Base-by-base conservation (phyloP, 257 asterid species). In the Nicotiana undulata region DNA sequence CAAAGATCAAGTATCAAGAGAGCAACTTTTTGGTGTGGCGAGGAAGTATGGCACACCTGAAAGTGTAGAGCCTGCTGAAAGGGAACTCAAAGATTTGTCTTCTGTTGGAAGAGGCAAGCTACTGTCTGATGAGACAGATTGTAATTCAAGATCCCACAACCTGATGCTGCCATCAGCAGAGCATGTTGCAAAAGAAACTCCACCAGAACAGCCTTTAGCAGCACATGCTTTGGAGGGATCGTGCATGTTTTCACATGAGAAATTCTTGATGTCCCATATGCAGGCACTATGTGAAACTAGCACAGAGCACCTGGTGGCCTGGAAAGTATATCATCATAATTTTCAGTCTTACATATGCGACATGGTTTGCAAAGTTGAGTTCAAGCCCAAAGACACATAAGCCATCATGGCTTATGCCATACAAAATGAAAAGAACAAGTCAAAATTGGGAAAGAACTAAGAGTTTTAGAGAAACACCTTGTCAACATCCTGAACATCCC, bases 111-210 rank as follows among this genome's bases (percentile, higher is more conserved):
- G 81, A 81, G 81, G 64, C 56, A 56, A 63, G 60, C 81, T 52
- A 64, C 78, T 83, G 76, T 81, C 83, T 20, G 86, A 65, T 32
- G 70, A 81, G 75, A 75, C 59, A 28, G 88, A 80, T 76, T 85
- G 88, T 84, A 81, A 80, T 74, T 88, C 90, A 80, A 92, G 89
- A 84, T 92, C 95, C 97, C 97, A 92, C 79, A 89, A 79, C 86
- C 93, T 87, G 83, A 90, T 87, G 79, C 86, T 87, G 63, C 97
- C 95, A 81, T 92, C 97, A 74, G 88, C 89, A 31, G 95, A 90
- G 83, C 97, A 92, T 82, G 95, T 92, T 26, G 92, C 94, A 81
- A 92, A 92, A 58, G 92, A 89, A 86, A 90, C 82, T 72, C 93
- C 95, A 76, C 95, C 97, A 74, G 90, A 46, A 85, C 95, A 90